These are phyloP conservation scores for Brettanomyces custersianus DNA, from an alignment of 805 yeast genomes.

Conservation along the genomic window DNA sequence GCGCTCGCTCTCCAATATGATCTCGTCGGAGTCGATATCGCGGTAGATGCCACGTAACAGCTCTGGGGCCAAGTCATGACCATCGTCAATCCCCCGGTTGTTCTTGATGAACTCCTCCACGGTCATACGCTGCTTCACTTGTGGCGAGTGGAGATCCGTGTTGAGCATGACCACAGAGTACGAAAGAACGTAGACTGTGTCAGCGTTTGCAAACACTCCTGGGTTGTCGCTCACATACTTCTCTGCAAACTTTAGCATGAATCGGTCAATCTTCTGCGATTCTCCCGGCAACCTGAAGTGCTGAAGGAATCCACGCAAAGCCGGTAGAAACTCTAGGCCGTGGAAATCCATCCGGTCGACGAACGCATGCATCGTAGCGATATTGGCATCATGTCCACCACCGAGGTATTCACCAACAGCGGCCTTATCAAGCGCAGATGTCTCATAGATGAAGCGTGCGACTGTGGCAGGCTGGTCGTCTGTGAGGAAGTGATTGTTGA, in stretches of 20 bases:
- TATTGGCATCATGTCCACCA: constrained; percentile 70
- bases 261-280: constrained; percentile 94
- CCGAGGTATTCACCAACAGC: constrained; percentile 89
- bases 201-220: constrained; percentile 80
- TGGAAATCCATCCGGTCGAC: constrained; percentile 81
- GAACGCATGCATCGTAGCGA: constrained; percentile 86
- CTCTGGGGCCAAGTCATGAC: constrained; percentile 71
- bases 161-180: constrained; percentile 89
- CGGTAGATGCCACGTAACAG: constrained; percentile 58
- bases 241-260: constrained; percentile 94
- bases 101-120: constrained; percentile 78
- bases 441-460: constrained; percentile 61
- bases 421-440: constrained; percentile 72
- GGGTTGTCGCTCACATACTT: constrained; percentile 86
- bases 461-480: constrained; percentile 56
- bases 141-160: constrained; percentile 88
- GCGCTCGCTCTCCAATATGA: constrained; percentile 86
- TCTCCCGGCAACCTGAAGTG: constrained; percentile 94
- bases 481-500: constrained; percentile 54
- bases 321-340: constrained; percentile 65
- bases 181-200: constrained; percentile 85
- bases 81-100: constrained; percentile 89
- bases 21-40: constrained; percentile 79
- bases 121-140: constrained; percentile 81
- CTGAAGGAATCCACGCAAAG: constrained; percentile 77